Evolutionary conservation across 805 yeast species (phyloP).

Genomic region (Starmerella asiatica): DNA sequence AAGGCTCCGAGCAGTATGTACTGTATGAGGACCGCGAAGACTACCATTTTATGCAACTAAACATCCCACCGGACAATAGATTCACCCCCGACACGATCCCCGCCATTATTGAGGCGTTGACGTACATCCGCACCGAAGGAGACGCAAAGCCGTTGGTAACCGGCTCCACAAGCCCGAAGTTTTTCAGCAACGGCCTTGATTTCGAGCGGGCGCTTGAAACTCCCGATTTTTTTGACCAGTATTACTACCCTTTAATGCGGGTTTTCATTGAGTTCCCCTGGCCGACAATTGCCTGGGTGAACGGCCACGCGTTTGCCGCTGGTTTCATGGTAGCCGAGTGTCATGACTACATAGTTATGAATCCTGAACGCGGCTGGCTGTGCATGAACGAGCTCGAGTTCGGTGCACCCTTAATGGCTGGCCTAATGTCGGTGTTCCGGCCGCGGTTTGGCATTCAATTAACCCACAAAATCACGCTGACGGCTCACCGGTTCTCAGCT

Average conservation of each 20-base stretch:
- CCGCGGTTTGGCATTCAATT: slow-evolving; percentile 24
- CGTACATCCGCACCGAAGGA: slow-evolving; percentile 22
- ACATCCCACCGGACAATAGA: slow-evolving; percentile 29
- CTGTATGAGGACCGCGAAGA: slow-evolving; percentile 16
- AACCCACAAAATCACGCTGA: slow-evolving; percentile 24
- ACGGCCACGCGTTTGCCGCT: slow-evolving; percentile 33
- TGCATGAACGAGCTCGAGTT: slow-evolving; percentile 31
- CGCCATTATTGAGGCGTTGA: slow-evolving; percentile 27
- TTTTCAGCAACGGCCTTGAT: slow-evolving; percentile 30
- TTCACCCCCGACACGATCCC: slow-evolving; percentile 25
- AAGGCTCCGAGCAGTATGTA: slow-evolving; percentile 6
- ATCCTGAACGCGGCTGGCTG: slow-evolving; percentile 28
- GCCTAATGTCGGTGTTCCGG: slow-evolving; percentile 27
- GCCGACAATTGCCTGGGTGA: slow-evolving; percentile 30
- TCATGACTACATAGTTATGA: slow-evolving; percentile 31
- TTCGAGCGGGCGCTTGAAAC: slow-evolving; percentile 27
- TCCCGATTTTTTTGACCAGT: slow-evolving; percentile 25
- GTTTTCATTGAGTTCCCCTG: slow-evolving; percentile 28
- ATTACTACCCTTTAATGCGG: slow-evolving; percentile 26
- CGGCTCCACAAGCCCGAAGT: slow-evolving; percentile 28
- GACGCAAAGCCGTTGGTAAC: slow-evolving; percentile 28
- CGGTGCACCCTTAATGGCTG: slow-evolving; percentile 29
- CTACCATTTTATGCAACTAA: slow-evolving; percentile 26
- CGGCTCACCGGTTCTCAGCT: slow-evolving; percentile 28
- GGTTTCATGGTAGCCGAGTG: slow-evolving; percentile 30